Conservation (phyloP, 164 flowering plant species). For the Dillenia turbinata region DNA sequence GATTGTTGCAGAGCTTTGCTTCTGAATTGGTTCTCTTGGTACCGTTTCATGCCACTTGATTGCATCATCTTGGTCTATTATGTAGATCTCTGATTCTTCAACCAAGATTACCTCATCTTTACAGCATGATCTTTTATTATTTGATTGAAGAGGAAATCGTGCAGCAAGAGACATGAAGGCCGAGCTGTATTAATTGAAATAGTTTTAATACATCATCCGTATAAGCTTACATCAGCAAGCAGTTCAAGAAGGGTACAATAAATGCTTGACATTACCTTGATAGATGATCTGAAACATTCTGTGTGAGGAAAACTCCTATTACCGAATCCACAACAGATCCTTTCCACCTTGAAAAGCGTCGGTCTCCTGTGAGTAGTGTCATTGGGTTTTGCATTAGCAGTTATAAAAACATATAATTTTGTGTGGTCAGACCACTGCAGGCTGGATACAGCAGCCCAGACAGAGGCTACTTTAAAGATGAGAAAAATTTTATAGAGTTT, state of each 20-base stretch:
- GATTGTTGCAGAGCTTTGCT: conserved; percentile 7
- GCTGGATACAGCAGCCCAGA: no score
- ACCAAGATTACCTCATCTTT: conserved; percentile 8
- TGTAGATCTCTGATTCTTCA: conserved; percentile 30
- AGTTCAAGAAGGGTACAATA: no score
- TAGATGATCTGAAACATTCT: conserved; percentile 60
- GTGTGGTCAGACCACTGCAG: no score
- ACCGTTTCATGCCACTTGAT: conserved; percentile 6
- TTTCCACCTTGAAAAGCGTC: conserved; percentile 52
- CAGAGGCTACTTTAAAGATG: no score
- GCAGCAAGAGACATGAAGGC: conserved; percentile 60
- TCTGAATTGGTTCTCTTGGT: conserved; percentile 13
- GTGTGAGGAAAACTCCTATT: conserved; percentile 65
- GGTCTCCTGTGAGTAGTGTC: conserved; percentile 33
- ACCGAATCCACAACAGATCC: conserved; percentile 71
- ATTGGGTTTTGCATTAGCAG: no score
- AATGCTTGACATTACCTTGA: conserved; percentile 42
- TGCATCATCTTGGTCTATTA: conserved; percentile 15
- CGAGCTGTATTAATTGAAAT: conserved; percentile 30
- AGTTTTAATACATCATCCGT: no score
- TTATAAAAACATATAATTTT: no score
- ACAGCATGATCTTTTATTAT: background rate
- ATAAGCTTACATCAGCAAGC: no score
- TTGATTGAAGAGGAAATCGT: conserved; percentile 33
- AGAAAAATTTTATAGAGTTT: no score